Percentiles rank a stretch among this genome's conserved stretches.
Conservation (phyloP, 1,284 basidiomycete species). For the Irpex sp. region DNA sequence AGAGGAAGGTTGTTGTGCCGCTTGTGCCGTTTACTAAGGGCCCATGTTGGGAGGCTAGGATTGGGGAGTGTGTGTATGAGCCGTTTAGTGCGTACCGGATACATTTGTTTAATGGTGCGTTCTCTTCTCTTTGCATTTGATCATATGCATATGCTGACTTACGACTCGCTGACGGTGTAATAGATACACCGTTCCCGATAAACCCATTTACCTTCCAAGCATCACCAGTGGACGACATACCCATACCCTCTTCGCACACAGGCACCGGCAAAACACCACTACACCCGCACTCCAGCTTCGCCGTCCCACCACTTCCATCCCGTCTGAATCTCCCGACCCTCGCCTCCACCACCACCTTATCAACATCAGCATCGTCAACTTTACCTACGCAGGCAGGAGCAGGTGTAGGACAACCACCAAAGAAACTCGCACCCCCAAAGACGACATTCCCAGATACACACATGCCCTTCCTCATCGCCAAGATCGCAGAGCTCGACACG, state of each 20-base stretch:
- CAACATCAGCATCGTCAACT: slow-evolving; percentile 4
- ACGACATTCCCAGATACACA: slow-evolving; percentile 65
- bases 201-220: slow-evolving; percentile 78
- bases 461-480: slow-evolving; percentile 52
- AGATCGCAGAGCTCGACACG: slow-evolving; percentile 53
- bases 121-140: not conserved
- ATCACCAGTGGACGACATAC: slow-evolving; percentile 24
- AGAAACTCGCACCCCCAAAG: slow-evolving; percentile 45
- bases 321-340: slow-evolving; percentile 14
- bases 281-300: slow-evolving; percentile 21
- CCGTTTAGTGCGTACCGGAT: slow-evolving; percentile 69
- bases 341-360: slow-evolving; percentile 4
- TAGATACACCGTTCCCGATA: slow-evolving; percentile 71
- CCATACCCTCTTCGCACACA: slow-evolving; percentile 10
- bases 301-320: slow-evolving; percentile 37
- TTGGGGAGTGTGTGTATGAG: slow-evolving; percentile 60
- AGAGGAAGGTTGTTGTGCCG: slow-evolving; percentile 69
- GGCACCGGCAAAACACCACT: not conserved
- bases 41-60: slow-evolving; percentile 64
- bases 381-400: too few species aligned
- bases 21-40: slow-evolving; percentile 77
- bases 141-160: not conserved
- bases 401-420: slow-evolving; percentile 13
- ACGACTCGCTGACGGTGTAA: not conserved
- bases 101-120: slow-evolving; percentile 72